Percentiles rank a stretch among this genome's conserved stretches.
phyloP scores from a whole-genome alignment of 2,329 filamentous ascomycete genomes.

The Exserohilum rostratum region DNA sequence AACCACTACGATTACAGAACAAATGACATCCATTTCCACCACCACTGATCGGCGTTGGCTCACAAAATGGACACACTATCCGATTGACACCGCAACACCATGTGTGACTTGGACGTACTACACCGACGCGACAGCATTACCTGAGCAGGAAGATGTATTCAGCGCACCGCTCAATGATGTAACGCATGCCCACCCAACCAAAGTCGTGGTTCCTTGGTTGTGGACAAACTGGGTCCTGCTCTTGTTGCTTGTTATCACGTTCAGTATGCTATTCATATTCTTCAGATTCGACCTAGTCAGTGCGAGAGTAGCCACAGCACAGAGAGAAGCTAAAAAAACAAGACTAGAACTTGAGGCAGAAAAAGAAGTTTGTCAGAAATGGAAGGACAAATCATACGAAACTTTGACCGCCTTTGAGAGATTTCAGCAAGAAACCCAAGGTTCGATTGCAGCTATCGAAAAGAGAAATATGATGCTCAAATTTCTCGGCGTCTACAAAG shows the following conservation, averaged over 20 bases:
- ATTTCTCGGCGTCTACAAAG: not conserved
- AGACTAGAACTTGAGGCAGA: not conserved
- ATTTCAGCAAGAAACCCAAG: not conserved
- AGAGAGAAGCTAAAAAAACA: not conserved
- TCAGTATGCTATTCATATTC: not conserved
- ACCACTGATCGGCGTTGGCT: not conserved
- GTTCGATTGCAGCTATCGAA: not conserved
- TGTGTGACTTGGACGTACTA: not conserved
- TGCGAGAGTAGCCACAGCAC: not conserved
- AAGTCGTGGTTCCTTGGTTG: not conserved
- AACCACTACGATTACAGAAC: not conserved
- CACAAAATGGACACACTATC: slow-evolving; percentile 6
- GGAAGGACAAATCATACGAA: not conserved
- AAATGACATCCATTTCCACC: not conserved
- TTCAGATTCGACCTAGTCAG: not conserved
- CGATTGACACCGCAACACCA: not conserved
- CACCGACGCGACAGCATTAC: not conserved
- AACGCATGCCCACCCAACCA: not conserved
- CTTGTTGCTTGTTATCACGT: not conserved
- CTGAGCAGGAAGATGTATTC: not conserved
- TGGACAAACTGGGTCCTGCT: not conserved
- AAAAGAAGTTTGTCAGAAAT: not conserved
- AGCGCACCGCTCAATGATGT: not conserved
- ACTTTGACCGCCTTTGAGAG: not conserved
- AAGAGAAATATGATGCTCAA: not conserved